Base-by-base conservation (phyloP, 1,139 yeast genomes). In the Geotrichum phurueaensis region DNA sequence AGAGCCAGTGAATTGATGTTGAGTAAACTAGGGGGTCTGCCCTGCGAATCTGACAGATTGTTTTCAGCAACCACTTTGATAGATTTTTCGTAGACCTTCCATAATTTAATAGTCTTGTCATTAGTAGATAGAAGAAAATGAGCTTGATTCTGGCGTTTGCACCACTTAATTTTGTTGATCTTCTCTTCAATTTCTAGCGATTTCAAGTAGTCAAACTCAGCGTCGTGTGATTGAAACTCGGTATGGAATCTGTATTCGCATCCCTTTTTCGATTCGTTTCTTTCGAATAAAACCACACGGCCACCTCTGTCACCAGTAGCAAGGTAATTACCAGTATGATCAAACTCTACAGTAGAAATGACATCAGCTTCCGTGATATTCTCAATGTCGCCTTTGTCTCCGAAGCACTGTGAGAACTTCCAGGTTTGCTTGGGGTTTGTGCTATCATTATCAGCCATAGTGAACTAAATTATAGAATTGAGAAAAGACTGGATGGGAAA, bases 271-370 rank as follows among this genome's bases (percentile, higher is more conserved):
- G 79, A 76, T 67, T 85, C 87, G 73, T 90, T 91, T 68, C 98
- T 83, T 75, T 94, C 98, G 75, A 95, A 95, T 61, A 95, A 77
- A 15, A 95, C 99, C 51, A 95, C 97, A 67, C 99, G 83, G 29
- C 99, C 99, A 57, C 99, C 99, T 71, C 94, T 87, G 76, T 95
- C 99, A 64, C 99, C 99, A 1, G 99, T 94, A 62, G 99, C 99
- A 64, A 95, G 79, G 71, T 87, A 95, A 73, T 94, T 90, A 56
- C 99, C 99, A 18, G 95, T 84, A 71, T 87, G 89, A 73, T 95
- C 97, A 71, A 95, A 95, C 76, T 95, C 98, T 51, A 95, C 98
- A 1, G 99, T 90, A 31, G 97, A 89, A 65, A 95, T 94, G 71
- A 95, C 92, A 75, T 95, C 99, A 9, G 98, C 97, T 74, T 94